Percentiles rank a stretch among this genome's conserved stretches.
These are phyloP conservation scores for Arabidopsis hybrid DNA, from an alignment of 441 rosid species.

Conservation along the genomic window DNA sequence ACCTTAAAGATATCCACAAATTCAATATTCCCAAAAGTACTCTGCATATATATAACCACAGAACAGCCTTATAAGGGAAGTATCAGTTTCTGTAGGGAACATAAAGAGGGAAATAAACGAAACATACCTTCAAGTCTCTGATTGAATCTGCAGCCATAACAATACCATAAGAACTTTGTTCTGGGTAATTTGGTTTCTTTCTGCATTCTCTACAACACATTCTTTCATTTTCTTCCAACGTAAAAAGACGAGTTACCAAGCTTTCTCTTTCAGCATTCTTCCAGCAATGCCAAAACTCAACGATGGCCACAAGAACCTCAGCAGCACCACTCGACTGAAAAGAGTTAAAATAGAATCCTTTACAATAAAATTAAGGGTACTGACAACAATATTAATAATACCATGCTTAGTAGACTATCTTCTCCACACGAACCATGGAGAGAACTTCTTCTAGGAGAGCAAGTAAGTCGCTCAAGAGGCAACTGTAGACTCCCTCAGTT, in stretches of 20 bases:
- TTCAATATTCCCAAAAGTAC: slow-evolving; percentile 20
- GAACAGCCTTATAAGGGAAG: neutral
- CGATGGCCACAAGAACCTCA: slow-evolving; percentile 35
- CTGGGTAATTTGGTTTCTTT: slow-evolving; percentile 15
- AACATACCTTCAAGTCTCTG: slow-evolving; percentile 33
- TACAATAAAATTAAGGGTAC: neutral
- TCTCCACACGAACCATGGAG: slow-evolving; percentile 30
- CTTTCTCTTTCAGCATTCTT: slow-evolving; percentile 30
- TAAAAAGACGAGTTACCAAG: slow-evolving; percentile 26
- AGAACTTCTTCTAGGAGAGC: slow-evolving; percentile 12
- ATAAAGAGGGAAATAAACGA: neutral
- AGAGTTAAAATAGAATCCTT: neutral
- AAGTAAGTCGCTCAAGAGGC: slow-evolving; percentile 29
- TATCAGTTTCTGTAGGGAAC: neutral
- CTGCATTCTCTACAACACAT: slow-evolving; percentile 37
- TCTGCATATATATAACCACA: slow-evolving; percentile 21
- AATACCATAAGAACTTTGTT: slow-evolving; percentile 34
- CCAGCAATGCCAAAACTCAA: slow-evolving; percentile 38
- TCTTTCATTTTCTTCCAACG: slow-evolving; percentile 21
- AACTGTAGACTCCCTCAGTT: slow-evolving; percentile 14
- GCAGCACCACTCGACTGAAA: slow-evolving; percentile 34
- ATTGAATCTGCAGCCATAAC: slow-evolving; percentile 29
- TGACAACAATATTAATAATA: neutral
- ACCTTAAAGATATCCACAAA: slow-evolving; percentile 30
- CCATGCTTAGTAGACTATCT: slow-evolving; percentile 15